Evolutionary conservation across 2,329 filamentous ascomycete genomes (phyloP).

Genomic region (Davidsoniella eucalypti): DNA sequence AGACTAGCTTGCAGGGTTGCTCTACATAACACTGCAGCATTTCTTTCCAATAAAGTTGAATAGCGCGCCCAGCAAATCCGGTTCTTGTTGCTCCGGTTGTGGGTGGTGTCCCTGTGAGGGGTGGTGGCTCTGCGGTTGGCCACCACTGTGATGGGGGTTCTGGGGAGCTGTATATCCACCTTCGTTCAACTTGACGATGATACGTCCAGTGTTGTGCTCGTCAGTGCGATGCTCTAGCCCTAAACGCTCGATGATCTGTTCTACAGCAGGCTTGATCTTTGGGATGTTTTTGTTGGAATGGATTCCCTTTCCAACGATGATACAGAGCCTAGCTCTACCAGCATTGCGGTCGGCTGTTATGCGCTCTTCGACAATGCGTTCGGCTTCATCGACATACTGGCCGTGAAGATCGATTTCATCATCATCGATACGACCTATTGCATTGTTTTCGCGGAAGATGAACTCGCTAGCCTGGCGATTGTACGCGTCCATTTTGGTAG

Average conservation of each 20-base stretch:
- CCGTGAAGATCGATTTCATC: conserved; percentile 93
- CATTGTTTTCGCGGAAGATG: conserved; percentile 94
- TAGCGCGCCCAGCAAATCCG: conserved; percentile 18
- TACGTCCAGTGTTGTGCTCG: conserved; percentile 63
- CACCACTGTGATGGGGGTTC: conserved; percentile 19
- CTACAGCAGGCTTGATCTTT: conserved; percentile 90
- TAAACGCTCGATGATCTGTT: conserved; percentile 68
- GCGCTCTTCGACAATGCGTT: conserved; percentile 72
- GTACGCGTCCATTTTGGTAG: conserved; percentile 68
- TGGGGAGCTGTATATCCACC: conserved; percentile 39
- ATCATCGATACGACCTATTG: conserved; percentile 49
- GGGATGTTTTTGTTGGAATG: conserved; percentile 70
- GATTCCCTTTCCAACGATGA: conserved; percentile 92
- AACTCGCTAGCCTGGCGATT: conserved; percentile 84
- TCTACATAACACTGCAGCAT: conserved; percentile 64
- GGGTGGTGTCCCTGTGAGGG: conserved; percentile 16
- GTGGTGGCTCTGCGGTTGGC: conserved; percentile 13
- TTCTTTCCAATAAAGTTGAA: conserved; percentile 41
- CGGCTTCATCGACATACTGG: conserved; percentile 78
- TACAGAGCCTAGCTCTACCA: conserved; percentile 72
- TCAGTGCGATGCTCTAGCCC: conserved; percentile 74
- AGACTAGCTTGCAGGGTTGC: conserved; percentile 1
- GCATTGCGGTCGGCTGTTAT: conserved; percentile 60
- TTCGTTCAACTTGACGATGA: conserved; percentile 75
- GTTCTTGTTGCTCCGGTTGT: conserved; percentile 24